phyloP scores from a whole-genome alignment of 2,329 filamentous ascomycete species.

The Nothophoma quercina region DNA sequence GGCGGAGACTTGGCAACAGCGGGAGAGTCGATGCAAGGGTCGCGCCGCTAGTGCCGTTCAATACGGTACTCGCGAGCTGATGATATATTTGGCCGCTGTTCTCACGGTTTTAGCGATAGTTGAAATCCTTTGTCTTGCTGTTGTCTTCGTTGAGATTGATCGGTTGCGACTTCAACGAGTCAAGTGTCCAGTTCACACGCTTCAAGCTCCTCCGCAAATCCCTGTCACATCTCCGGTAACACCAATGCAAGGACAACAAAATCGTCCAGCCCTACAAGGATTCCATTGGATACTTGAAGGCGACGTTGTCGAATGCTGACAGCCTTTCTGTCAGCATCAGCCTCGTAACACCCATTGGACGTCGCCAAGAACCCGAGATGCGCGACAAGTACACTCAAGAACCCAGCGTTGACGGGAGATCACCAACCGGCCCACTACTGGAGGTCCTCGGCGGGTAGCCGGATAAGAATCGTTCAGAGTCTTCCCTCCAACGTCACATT shows the following conservation, averaged over 20 bases:
- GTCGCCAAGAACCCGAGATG: slow-evolving; percentile 10
- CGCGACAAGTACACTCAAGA: neutral
- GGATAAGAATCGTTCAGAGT: slow-evolving; percentile 6
- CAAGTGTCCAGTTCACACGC: neutral
- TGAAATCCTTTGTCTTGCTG: no score
- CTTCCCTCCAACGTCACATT: slow-evolving; percentile 14
- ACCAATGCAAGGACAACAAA: neutral
- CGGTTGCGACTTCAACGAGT: neutral
- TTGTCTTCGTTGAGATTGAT: neutral
- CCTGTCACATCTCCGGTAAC: neutral
- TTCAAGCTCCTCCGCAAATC: neutral
- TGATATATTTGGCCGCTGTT: neutral
- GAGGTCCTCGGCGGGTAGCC: slow-evolving; percentile 3
- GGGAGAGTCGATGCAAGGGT: slow-evolving; percentile 7
- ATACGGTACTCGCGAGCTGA: slow-evolving; percentile 10
- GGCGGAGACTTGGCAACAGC: slow-evolving; percentile 9
- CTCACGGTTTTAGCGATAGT: no score
- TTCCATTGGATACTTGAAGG: neutral
- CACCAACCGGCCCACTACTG: slow-evolving; percentile 6
- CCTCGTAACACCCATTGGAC: neutral
- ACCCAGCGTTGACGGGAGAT: slow-evolving; percentile 3
- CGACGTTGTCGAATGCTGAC: neutral
- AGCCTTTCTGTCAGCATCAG: neutral
- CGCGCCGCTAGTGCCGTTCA: slow-evolving; percentile 4
- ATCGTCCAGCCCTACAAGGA: neutral